phyloP scores from a whole-genome alignment of 73 alveolate genomes.

The Paramecium caudatum region DNA sequence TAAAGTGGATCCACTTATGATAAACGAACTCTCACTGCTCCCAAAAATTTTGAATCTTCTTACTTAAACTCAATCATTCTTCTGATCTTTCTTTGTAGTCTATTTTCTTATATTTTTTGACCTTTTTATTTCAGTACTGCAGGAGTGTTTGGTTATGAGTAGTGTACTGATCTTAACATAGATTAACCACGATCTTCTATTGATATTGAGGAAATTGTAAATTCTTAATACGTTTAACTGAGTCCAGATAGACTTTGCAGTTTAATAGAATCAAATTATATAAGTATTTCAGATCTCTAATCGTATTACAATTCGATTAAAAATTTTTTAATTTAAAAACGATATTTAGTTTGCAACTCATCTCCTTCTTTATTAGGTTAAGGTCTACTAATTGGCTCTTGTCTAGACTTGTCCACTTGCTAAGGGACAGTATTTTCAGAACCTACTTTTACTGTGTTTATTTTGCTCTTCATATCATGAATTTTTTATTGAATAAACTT shows the following conservation, averaged over 20 bases:
- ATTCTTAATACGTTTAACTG: constrained; percentile 19
- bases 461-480: not conserved
- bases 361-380: not conserved
- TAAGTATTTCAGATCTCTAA: not conserved
- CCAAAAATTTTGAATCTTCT: not conserved
- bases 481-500: constrained; percentile 45
- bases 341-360: constrained; percentile 2
- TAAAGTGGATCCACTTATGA: not conserved
- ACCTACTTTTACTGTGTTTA: not conserved
- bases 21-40: constrained; percentile 4
- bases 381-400: not conserved
- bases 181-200: constrained; percentile 27
- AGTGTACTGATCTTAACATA: constrained; percentile 20
- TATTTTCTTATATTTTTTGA: not conserved
- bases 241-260: constrained; percentile 13
- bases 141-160: constrained; percentile 46
- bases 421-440: constrained; percentile 10
- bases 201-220: not conserved
- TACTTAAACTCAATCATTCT: not conserved
- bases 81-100: not conserved
- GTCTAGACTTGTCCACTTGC: not conserved
- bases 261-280: not conserved
- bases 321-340: constrained; percentile 10
- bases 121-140: not conserved
- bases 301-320: constrained; percentile 32